Base-by-base conservation (phyloP, 768 basidiomycete species). In the Boletus edulis region DNA sequence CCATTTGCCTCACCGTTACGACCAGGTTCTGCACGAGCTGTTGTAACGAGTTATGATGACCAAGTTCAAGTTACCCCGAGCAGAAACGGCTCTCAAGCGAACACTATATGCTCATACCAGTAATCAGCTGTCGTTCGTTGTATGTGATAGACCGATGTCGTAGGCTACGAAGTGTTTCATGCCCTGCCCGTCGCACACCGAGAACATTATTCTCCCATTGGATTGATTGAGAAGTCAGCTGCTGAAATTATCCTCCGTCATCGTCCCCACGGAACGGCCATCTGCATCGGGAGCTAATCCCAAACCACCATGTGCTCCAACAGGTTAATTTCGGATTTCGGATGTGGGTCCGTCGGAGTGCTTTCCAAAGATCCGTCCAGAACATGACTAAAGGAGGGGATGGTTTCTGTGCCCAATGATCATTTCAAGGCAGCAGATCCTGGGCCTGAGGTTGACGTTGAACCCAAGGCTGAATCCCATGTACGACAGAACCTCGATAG, bases 1-100 rank as follows among this genome's bases (percentile, higher is more conserved):
- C 11, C 89, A 91, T 67, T 72, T 91, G 72, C 89, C 91, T 20
- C 85, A 93, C 64, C 85, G 86, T 60, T 93, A 93, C 61, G 91
- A 92, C 64, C 77, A 78, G 54, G 84, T 84, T 32, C 66, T 92
- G 45, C 86, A 89, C 57, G 87, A 90, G 64, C 69, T 90, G 38
- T 68, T 87, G 35, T 87, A 45, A 50, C 65, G 75, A 12, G 12
- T 37, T 37, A 8, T 17, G 15, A 37, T 37, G 15, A 12, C 35
- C 15, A 29, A 10, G 29, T 37, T 12, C 7, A 29, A 29, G 29
- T 37, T 5, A 37, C 35, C 35, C 12, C 12, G 48, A 34, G 45
- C 27, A 32, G 32, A 49, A 48, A 50, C 39, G 24, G n/a, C 18
- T 49, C 53, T 55, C 50, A 24, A 24, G 22, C 22, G 22, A 24